These are phyloP conservation scores for Selaginella moellendorffii DNA, from an alignment of 75 land plant species.

Conservation along the genomic window DNA sequence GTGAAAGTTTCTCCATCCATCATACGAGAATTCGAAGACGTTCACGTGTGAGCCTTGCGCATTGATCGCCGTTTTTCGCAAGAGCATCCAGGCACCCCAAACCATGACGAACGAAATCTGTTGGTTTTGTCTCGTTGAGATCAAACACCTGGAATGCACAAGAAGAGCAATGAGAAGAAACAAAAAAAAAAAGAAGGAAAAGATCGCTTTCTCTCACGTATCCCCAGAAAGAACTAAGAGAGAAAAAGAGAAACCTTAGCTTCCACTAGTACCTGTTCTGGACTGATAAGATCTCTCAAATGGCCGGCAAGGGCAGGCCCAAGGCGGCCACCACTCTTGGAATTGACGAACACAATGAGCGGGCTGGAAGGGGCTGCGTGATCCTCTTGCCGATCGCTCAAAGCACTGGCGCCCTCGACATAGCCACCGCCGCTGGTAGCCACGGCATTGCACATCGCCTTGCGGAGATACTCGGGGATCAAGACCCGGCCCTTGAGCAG, in stretches of 20 bases:
- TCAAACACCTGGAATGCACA: slow-evolving; percentile 67
- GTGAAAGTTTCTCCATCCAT: too few species aligned
- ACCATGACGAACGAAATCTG: slow-evolving; percentile 72
- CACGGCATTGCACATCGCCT: slow-evolving; percentile 51
- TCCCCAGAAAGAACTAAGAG: neutral
- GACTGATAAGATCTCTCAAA: slow-evolving; percentile 41
- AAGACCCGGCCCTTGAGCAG: slow-evolving; percentile 28
- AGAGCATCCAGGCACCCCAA: slow-evolving; percentile 64
- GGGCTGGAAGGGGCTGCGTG: slow-evolving; percentile 44
- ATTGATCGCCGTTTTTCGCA: slow-evolving; percentile 52
- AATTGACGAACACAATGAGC: slow-evolving; percentile 58
- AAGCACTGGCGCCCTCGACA: neutral
- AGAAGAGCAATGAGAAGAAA: neutral
- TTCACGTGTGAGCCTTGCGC: slow-evolving; percentile 56
- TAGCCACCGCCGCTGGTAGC: slow-evolving; percentile 4
- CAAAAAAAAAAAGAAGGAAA: neutral
- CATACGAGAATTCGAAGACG: slow-evolving; percentile 66
- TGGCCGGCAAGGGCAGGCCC: slow-evolving; percentile 40
- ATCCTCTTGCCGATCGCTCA: neutral
- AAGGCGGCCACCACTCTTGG: slow-evolving; percentile 65
- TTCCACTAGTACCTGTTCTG: slow-evolving; percentile 42
- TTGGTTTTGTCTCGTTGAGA: slow-evolving; percentile 46
- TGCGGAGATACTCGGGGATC: slow-evolving; percentile 51
- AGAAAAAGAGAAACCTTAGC: neutral
- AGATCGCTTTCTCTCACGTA: neutral